phyloP scores from a whole-genome alignment of 2,329 filamentous ascomycete species.

The Sclerotinia subarctica region DNA sequence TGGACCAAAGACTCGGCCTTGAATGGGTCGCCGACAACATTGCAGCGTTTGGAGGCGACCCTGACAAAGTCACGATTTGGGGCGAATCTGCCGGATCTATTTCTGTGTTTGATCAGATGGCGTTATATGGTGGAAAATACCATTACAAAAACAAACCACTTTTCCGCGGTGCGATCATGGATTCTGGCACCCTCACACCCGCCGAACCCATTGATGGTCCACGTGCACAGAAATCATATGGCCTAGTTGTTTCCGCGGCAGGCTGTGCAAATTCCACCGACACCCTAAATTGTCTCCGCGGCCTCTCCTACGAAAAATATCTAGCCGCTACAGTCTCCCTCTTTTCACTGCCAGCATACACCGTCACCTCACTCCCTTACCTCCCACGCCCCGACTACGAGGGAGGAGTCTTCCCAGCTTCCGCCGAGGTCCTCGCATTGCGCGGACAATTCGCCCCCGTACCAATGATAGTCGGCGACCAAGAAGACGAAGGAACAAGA shows the following conservation, averaged over 20 bases:
- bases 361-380: constrained; percentile 68
- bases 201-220: constrained; percentile 59
- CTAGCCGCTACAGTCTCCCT: constrained; percentile 66
- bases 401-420: constrained; percentile 57
- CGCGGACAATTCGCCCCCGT: constrained; percentile 56
- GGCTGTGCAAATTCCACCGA: constrained; percentile 58
- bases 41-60: constrained; percentile 58
- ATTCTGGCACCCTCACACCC: constrained; percentile 62
- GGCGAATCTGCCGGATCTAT: constrained; percentile 61
- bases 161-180: constrained; percentile 76
- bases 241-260: constrained; percentile 55
- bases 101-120: constrained; percentile 73
- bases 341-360: constrained; percentile 64
- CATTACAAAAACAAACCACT: constrained; percentile 70
- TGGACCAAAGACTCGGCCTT: constrained; percentile 57
- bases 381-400: constrained; percentile 64
- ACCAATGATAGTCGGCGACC: constrained; percentile 66
- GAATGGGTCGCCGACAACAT: constrained; percentile 72
- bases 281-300: constrained; percentile 63
- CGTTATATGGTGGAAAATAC: constrained; percentile 67
- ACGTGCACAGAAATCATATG: constrained; percentile 63
- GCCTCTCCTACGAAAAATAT: constrained; percentile 55
- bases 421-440: constrained; percentile 56
- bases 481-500: constrained; percentile 77
- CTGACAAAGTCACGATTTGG: constrained; percentile 49